Evolutionary conservation across 345 rosid genomes (phyloP), one percentile per base, ranked within the genome.

Genomic region (Linum trigynum): DNA sequence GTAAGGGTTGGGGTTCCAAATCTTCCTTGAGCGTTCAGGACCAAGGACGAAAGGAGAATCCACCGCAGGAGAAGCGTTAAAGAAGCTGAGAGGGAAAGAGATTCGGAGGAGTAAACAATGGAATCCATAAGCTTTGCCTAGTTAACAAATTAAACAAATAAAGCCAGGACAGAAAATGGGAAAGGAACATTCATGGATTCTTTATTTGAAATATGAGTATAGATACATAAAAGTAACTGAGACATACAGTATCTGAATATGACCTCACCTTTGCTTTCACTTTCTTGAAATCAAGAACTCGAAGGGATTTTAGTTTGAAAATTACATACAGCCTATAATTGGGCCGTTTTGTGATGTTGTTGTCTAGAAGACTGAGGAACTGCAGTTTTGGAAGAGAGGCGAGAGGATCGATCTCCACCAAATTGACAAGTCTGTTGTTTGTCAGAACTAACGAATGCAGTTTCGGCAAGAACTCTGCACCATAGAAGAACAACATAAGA

Each of bases 371-470:
- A 74, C 91, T 87, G 63, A 95, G 96, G 79, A 83, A 83, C 73
- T 83, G 96, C 78, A 95, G 89, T 83, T 86, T 89, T 14, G 87
- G 83, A 40, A 95, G 79, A 42, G 99, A 91, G 45, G 87, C 76
- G 51, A 95, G 87, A 68, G 99, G 97, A 74, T 95, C 99, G 68
- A 95, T 91, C 81, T 95, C 99, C 69, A 77, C 90, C 79, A 95
- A 81, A 84, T 95, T 95, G 77, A 95, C 99, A 69, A 95, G 91
- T 83, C 99, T 82, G 72, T 95, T 95, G 73, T 95, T 95, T 41
- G 97, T 91, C 63, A 95, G 91, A 71, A 95, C 80, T 74, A 95
- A 79, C 1, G 96, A 68, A 80, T 91, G 99, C 66, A 95, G 75
- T 74, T 91, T 95, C 3, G 95, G 98, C 75, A 91, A 75, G 77